These are phyloP conservation scores for Aspergillus quadricinctus DNA, from an alignment of 2,329 filamentous ascomycete species.

Conservation along the genomic window DNA sequence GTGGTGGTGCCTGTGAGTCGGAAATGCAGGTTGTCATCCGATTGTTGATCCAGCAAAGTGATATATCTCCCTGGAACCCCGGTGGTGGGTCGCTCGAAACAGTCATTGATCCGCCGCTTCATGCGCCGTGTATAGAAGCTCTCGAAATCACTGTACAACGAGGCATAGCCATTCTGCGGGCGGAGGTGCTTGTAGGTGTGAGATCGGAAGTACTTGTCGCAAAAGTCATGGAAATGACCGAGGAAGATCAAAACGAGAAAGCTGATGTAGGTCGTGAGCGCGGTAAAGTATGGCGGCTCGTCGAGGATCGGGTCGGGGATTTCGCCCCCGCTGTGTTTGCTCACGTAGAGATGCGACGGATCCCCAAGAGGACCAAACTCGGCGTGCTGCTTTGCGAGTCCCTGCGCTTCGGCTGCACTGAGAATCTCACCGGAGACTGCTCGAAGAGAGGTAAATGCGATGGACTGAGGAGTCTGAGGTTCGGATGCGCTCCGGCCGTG, in stretches of 20 bases:
- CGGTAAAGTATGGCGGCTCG: conserved; percentile 88
- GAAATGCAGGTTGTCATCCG: conserved; percentile 82
- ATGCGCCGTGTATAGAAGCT: conserved; percentile 90
- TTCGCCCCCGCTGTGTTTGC: conserved; percentile 71
- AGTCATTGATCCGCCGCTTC: conserved; percentile 91
- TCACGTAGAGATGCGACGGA: conserved; percentile 75
- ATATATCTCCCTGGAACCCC: conserved; percentile 90
- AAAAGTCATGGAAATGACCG: conserved; percentile 89
- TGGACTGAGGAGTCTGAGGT: conserved; percentile 1
- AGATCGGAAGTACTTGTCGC: conserved; percentile 83
- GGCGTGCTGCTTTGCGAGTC: conserved; percentile 47
- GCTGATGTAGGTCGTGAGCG: conserved; percentile 93
- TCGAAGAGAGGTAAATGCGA: conserved; percentile 13
- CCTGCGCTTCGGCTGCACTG: conserved; percentile 7
- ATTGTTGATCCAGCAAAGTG: conserved; percentile 80
- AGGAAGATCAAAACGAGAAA: conserved; percentile 91
- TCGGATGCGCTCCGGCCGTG: conserved; percentile 1
- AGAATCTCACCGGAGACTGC: conserved; percentile 8
- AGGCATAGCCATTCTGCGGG: conserved; percentile 79
- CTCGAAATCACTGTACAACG: conserved; percentile 93
- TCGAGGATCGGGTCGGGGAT: conserved; percentile 68
- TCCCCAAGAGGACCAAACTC: conserved; percentile 72
- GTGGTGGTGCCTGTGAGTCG: conserved; percentile 79
- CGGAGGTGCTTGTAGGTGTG: conserved; percentile 76
- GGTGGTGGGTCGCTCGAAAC: conserved; percentile 82